A percentile compares a stretch with the other conserved stretches of the same genome.
Conservation (phyloP, 257 asterid genomes). For the Capsicum pubescens region DNA sequence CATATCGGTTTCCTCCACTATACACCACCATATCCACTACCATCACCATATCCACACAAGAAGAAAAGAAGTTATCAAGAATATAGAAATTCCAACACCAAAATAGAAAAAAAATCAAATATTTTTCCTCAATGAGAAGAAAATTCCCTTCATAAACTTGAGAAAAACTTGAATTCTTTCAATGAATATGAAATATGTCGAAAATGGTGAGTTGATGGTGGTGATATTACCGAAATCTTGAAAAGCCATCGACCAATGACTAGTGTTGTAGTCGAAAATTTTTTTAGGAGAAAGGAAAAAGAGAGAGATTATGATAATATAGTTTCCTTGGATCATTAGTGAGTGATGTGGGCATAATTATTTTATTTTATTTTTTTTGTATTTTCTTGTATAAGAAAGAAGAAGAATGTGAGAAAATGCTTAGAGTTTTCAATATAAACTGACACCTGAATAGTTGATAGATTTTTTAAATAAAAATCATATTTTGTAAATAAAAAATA, state of each 20-base stretch:
- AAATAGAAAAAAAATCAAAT: background rate
- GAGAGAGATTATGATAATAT: too few species aligned
- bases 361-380: too few species aligned
- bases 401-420: too few species aligned
- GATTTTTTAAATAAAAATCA: too few species aligned
- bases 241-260: conserved; percentile 32
- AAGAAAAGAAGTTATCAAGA: background rate
- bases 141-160: background rate
- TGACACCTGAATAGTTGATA: too few species aligned
- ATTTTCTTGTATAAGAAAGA: too few species aligned
- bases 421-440: too few species aligned
- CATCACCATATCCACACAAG: background rate
- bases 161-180: conserved; percentile 2
- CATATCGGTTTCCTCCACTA: too few species aligned
- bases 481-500: too few species aligned
- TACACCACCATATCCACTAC: too few species aligned
- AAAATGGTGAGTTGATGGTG: conserved; percentile 28
- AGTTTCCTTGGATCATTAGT: too few species aligned
- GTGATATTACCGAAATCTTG: conserved; percentile 40
- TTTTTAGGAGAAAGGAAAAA: conserved; percentile 24
- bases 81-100: background rate
- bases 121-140: background rate
- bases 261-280: conserved; percentile 17
- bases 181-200: conserved; percentile 9
- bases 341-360: too few species aligned